Percentiles rank a stretch among this genome's conserved stretches.
Conservation (phyloP, 164 flowering plant genomes). For the Stephania yunnanensis region DNA sequence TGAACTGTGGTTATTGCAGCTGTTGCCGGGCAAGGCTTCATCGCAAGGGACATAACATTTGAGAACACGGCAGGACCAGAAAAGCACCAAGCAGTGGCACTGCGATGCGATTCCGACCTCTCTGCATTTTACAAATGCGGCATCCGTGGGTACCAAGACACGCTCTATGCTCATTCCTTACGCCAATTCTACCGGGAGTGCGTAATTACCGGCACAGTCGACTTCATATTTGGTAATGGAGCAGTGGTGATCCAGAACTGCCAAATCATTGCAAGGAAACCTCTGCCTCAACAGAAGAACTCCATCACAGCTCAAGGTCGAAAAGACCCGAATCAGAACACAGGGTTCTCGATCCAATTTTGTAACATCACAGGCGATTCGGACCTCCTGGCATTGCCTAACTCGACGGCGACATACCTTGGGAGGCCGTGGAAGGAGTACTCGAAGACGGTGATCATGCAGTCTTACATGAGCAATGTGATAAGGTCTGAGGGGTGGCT, state of each 20-base stretch:
- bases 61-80: constrained; percentile 65
- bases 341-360: constrained; percentile 15
- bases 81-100: constrained; percentile 62
- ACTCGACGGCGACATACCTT: constrained; percentile 8
- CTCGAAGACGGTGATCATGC: constrained; percentile 21
- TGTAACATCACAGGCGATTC: constrained; percentile 3
- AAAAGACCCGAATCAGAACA: constrained; percentile 8
- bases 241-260: constrained; percentile 16
- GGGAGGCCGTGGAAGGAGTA: constrained; percentile 26
- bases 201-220: constrained; percentile 18
- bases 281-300: constrained; percentile 9
- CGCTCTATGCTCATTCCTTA: constrained; percentile 10
- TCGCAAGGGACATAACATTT: constrained; percentile 57
- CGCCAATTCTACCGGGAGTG: constrained; percentile 25
- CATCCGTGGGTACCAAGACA: constrained; percentile 53
- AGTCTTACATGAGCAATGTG: constrained; percentile 15
- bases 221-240: constrained; percentile 23
- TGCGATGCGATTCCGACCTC: constrained; percentile 52
- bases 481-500: constrained; percentile 22
- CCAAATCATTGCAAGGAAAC: constrained; percentile 12
- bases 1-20: constrained; percentile 28
- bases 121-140: constrained; percentile 40
- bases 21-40: constrained; percentile 54
- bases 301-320: constrained; percentile 18
- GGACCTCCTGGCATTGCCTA: not conserved